Evolutionary conservation across 2,329 filamentous ascomycete genomes (phyloP).

Genomic region (Diaporthe nobilis): DNA sequence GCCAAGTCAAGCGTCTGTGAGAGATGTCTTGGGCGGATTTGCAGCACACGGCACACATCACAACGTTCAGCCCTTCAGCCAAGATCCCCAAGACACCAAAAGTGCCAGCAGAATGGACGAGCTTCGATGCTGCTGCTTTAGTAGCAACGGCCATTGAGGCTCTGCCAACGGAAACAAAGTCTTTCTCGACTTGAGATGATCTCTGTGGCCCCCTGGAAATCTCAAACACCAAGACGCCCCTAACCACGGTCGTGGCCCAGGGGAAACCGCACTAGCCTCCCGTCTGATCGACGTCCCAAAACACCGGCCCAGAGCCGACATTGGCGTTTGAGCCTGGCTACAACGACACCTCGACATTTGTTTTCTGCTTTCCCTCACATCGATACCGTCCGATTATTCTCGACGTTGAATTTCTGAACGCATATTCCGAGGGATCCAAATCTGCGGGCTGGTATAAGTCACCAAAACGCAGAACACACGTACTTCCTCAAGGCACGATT

Average conservation of each 20-base stretch:
- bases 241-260: conserved; percentile 10
- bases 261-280: conserved; percentile 2
- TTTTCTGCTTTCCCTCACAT: not conserved
- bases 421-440: not conserved
- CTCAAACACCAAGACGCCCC: conserved; percentile 15
- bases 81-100: not conserved
- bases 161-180: not conserved
- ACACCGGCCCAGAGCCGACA: conserved; percentile 19
- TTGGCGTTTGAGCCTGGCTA: conserved; percentile 23
- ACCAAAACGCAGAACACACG: not conserved
- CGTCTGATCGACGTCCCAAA: conserved; percentile 32
- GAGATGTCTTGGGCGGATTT: not conserved
- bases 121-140: not conserved
- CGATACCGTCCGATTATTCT: not conserved
- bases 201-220: not conserved
- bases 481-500: no score
- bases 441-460: rapidly evolving
- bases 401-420: not conserved
- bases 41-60: not conserved
- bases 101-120: not conserved
- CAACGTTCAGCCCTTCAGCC: not conserved
- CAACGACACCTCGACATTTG: conserved; percentile 11
- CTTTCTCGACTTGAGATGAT: not conserved
- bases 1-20: conserved; percentile 1
- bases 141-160: not conserved